Base-by-base conservation (phyloP, 1,284 basidiomycete genomes). In the Sporisorium reilianum region DNA sequence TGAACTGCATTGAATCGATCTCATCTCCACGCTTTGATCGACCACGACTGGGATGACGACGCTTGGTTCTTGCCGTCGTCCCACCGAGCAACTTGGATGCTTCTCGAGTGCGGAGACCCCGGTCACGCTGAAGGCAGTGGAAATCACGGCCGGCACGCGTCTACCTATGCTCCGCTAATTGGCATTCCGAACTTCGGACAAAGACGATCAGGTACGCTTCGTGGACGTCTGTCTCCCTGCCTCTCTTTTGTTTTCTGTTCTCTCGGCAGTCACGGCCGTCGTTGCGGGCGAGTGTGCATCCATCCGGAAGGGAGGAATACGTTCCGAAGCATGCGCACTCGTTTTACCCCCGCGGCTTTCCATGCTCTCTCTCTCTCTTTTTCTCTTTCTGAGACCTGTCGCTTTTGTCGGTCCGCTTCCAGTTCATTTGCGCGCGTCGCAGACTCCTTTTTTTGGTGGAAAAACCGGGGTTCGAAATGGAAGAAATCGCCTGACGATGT, bases 251-350 rank as follows among this genome's bases (percentile, higher is more conserved):
- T n/a, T 7, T 28, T 12, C 26, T 28, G 1, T 46, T 18, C 45
- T 23, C 25, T 28, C 45, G 45, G 45, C 26, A 46, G 45, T 46
- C 45, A 46, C 45, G 45, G 45, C 25, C 45, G 45, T 16, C 22
- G 26, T 9, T 28, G 45, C 45, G 45, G 44, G 25, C 45, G 45
- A 46, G 18, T 28, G 22, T 18, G 7, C 28, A 25, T 1, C 25
- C 22, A 12, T 22, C 25, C 22, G 9, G 23, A 44, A 44, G 25
- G 36, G 36, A 14, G 36, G 36, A 7, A 25, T 34, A 34, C 32
- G 32, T 3, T 7, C 32, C 32, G 32, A 6, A 11, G 20, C n/a
- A n/a, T n/a, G n/a, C n/a, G n/a, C n/a, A n/a, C n/a, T n/a, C n/a
- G n/a, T n/a, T n/a, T n/a, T n/a, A n/a, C n/a, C n/a, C n/a, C n/a